phyloP scores from a whole-genome alignment of 371 early-diverging fungal genomes.

The Mortierella sp. region DNA sequence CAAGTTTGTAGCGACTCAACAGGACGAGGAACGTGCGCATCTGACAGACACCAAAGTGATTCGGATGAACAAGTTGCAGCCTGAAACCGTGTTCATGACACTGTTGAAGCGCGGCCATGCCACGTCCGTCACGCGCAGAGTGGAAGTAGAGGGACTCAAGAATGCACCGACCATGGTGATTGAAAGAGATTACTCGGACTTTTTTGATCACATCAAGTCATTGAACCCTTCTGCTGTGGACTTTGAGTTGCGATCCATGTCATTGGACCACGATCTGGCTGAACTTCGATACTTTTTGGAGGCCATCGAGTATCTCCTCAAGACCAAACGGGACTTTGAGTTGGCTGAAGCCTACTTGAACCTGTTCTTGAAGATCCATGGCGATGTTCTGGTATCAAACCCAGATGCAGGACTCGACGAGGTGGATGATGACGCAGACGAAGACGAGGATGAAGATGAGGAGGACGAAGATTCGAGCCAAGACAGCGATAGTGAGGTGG shows the following conservation, averaged over 20 bases:
- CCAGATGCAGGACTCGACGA: conserved; percentile 60
- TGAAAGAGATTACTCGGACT: conserved; percentile 54
- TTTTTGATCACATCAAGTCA: conserved; percentile 74
- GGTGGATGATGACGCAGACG: conserved; percentile 26
- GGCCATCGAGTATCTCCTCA: conserved; percentile 69
- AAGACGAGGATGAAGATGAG: conserved; percentile 24
- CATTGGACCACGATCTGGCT: conserved; percentile 66
- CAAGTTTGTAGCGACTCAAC: conserved; percentile 65
- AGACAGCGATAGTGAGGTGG: conserved; percentile 45
- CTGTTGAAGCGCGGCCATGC: conserved; percentile 65
- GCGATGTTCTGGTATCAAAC: conserved; percentile 78
- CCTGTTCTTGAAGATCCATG: conserved; percentile 80
- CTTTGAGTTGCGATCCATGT: conserved; percentile 84
- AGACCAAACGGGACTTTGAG: conserved; percentile 84
- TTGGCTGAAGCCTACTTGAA: conserved; percentile 84
- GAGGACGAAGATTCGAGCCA: too few species aligned
- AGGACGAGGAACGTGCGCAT: conserved; percentile 50
- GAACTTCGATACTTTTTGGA: conserved; percentile 69
- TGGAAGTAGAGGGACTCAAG: conserved; percentile 57
- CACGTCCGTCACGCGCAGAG: conserved; percentile 23
- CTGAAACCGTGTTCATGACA: conserved; percentile 69
- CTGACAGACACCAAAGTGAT: conserved; percentile 54
- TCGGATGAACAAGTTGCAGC: conserved; percentile 58
- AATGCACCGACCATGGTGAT: conserved; percentile 20
- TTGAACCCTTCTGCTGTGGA: conserved; percentile 88